Evolutionary conservation across 2,329 filamentous ascomycete species (phyloP), one percentile per base, ranked within the genome.

Genomic region (Fusarium transvaalense): DNA sequence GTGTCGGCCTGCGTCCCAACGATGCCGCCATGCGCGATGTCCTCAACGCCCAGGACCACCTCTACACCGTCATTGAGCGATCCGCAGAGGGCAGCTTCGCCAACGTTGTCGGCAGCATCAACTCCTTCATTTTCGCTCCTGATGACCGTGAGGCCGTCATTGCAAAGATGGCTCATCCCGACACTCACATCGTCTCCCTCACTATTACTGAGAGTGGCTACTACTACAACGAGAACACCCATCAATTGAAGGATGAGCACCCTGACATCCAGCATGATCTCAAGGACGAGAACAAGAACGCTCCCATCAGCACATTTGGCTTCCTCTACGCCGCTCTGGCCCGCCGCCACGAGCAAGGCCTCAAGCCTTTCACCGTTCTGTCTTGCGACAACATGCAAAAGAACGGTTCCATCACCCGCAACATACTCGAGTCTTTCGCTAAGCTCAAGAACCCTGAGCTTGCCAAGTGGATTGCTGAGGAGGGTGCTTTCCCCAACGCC

Each of bases 341-440:
- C 17, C 77, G 80, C 52, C 84, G 84, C 50, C 77, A 81, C 71
- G 70, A 76, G 56, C 76, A 79, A 45, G 83, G 84, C 5, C 80
- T 84, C 47, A 82, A 80, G 74, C 84, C 84, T 43, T 86, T 86
- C 75, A 86, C 84, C 66, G 83, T 86, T 31, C 71, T 86, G 72
- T 86, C 84, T 6, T 86, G 84, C 73, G 84, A 86, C 75, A 86
- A 86, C 77, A 86, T 86, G 84, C 84, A 85, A 78, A 84, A 84
- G 79, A 86, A 86, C 75, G 84, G 84, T 55, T 77, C 81, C 74
- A 86, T 86, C 76, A 84, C 83, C 8, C 82, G 83, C 35, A 71
- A 79, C 75, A 86, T 86, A 84, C 82, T 86, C 35, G 72, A 78
- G 65, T 81, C 83, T 3, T 86, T 86, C 69, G 84, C 84, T 3